Base-by-base conservation (phyloP, 805 yeast species). In the Ogataea trehaloabstinens region DNA sequence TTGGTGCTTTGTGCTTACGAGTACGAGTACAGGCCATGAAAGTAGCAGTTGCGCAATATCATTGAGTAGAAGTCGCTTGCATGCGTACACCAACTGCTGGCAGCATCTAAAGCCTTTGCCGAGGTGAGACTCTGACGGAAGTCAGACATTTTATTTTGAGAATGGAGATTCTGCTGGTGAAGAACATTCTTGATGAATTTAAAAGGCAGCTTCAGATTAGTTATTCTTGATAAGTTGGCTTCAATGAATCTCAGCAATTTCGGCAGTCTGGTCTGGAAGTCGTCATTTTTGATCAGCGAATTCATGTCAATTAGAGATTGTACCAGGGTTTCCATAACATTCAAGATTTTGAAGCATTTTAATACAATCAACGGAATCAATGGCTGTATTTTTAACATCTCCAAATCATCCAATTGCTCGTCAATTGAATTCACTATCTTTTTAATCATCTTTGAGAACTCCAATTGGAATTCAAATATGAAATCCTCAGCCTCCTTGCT, bases 351-450 rank as follows among this genome's bases (percentile, higher is more conserved):
- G 31, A 49, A 45, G 21, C 57, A 57, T 41, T 57, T 61, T 31
- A 57, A 37, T 1, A 53, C 35, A 12, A 56, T 48, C 4, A 55
- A 16, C 8, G 63, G 44, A 3, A 58, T 33, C 36, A 60, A 33
- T 4, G 62, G 58, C 20, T 61, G 56, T 3, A 55, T 40, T 19
- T 46, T 41, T 29, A 39, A 35, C 8, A 48, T 28, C 41, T 59
- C 64, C 22, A 56, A 41, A 40, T 60, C 64, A 37, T 58, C 56
- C 8, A 61, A 19, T 24, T 56, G 60, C 29, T 60, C 63, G 39
- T 59, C 61, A 17, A 63, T 46, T 24, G 53, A 38, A 40, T 49
- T 53, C 13, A 52, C 46, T 5, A 61, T 37, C 31, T 53, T 54
- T 44, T 57, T 63, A 22, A 52, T 41, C 7, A 49, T 22, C 28